phyloP scores from a whole-genome alignment of 1,284 basidiomycete genomes.

The Apiotrichum laibachii region DNA sequence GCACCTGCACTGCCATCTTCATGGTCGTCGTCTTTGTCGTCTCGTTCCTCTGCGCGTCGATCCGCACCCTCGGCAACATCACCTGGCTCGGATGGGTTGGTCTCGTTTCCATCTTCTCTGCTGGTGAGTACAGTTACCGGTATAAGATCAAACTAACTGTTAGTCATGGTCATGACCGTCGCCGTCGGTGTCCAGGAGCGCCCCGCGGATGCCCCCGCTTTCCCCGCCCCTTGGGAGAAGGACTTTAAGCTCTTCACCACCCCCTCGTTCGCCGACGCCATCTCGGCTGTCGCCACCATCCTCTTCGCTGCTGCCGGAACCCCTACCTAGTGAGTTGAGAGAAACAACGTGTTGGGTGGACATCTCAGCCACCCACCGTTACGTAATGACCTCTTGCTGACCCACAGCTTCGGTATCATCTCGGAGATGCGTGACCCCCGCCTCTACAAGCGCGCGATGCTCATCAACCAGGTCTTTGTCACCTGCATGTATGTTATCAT shows the following conservation, averaged over 20 bases:
- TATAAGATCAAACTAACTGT: constrained; percentile 14
- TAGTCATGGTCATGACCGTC: constrained; percentile 45
- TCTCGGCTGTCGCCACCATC: constrained; percentile 44
- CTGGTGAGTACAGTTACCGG: constrained; percentile 13
- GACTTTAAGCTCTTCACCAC: constrained; percentile 26
- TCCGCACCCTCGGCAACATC: constrained; percentile 47
- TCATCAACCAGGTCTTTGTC: constrained; percentile 37
- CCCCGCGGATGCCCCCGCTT: constrained; percentile 33
- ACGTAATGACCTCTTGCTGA: no score
- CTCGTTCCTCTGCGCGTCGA: constrained; percentile 33
- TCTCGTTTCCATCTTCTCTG: constrained; percentile 35
- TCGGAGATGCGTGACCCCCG: constrained; percentile 38
- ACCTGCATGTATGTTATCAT: constrained; percentile 40
- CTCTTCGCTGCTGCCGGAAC: constrained; percentile 43
- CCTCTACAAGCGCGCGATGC: constrained; percentile 32
- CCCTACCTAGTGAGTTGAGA: constrained; percentile 13
- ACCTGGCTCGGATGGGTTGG: constrained; percentile 48
- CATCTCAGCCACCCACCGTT: no score
- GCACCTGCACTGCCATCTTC: constrained; percentile 47
- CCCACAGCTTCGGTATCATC: constrained; percentile 21
- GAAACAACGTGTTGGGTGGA: neutral
- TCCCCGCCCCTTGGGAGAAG: constrained; percentile 30
- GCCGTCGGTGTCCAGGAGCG: constrained; percentile 48
- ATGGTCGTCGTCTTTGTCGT: constrained; percentile 39
- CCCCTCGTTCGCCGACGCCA: constrained; percentile 41